A percentile compares a stretch with the other conserved stretches of the same genome.
Evolutionary conservation across 2,329 filamentous ascomycete species (phyloP).

Genomic region (Ambrosiella beaveri): DNA sequence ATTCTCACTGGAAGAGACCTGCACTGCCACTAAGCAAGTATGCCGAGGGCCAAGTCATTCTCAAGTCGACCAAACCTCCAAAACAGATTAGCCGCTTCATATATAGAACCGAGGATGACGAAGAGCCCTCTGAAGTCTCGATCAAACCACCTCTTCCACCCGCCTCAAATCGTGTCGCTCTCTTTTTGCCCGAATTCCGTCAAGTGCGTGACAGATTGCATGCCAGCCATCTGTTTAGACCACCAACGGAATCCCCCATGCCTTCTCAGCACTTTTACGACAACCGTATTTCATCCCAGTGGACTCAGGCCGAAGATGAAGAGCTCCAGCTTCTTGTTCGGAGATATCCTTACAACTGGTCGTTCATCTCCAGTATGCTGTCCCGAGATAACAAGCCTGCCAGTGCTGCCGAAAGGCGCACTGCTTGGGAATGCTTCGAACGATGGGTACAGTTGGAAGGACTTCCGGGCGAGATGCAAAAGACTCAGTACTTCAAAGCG

Average conservation of each 20-base stretch:
- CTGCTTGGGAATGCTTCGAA: slow-evolving; percentile 97
- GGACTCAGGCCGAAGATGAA: slow-evolving; percentile 80
- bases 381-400: slow-evolving; percentile 56
- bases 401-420: slow-evolving; percentile 77
- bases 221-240: slow-evolving; percentile 79
- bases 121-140: slow-evolving; percentile 28
- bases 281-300: slow-evolving; percentile 69
- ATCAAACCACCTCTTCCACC: slow-evolving; percentile 30
- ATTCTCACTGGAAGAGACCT: slow-evolving; percentile 57
- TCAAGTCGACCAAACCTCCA: slow-evolving; percentile 47
- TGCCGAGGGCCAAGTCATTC: slow-evolving; percentile 61
- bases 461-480: slow-evolving; percentile 79
- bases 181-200: slow-evolving; percentile 83
- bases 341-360: slow-evolving; percentile 96
- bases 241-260: slow-evolving; percentile 83
- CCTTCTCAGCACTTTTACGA: slow-evolving; percentile 84
- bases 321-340: slow-evolving; percentile 70
- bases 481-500: slow-evolving; percentile 82
- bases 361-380: slow-evolving; percentile 70
- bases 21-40: slow-evolving; percentile 76
- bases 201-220: slow-evolving; percentile 78
- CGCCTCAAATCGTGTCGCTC: slow-evolving; percentile 57
- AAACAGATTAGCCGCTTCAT: slow-evolving; percentile 69
- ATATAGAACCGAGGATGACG: slow-evolving; percentile 56
- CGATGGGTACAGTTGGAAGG: slow-evolving; percentile 88